Evolutionary conservation across 495 filamentous ascomycete genomes (phyloP).

Genomic region (Penicillium odoratum): DNA sequence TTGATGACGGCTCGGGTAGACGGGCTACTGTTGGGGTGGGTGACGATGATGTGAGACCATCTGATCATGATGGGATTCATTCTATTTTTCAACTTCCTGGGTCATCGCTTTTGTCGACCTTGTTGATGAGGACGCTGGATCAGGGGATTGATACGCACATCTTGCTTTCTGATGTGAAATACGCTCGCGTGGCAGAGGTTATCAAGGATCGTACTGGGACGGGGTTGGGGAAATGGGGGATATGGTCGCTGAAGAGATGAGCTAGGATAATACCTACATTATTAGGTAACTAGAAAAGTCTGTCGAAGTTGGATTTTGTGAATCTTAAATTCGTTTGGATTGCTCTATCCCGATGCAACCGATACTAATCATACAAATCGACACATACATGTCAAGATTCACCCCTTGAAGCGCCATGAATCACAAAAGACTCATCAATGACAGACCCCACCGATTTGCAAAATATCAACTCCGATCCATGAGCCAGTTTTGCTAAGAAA

Average conservation of each 20-base stretch:
- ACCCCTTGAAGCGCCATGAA: slow-evolving; percentile 23
- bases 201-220: slow-evolving; percentile 43
- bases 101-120: slow-evolving; percentile 26
- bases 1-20: neutral
- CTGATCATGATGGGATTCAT: slow-evolving; percentile 28
- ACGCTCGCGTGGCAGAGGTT: slow-evolving; percentile 35
- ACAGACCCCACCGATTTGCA: slow-evolving; percentile 11
- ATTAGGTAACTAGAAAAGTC: no score
- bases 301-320: neutral
- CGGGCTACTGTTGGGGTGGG: neutral
- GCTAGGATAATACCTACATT: neutral
- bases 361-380: slow-evolving; percentile 20
- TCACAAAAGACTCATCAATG: slow-evolving; percentile 13
- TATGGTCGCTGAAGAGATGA: slow-evolving; percentile 25
- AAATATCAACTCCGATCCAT: slow-evolving; percentile 34
- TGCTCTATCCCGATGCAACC: slow-evolving; percentile 13
- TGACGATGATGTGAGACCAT: slow-evolving; percentile 9
- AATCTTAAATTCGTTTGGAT: neutral
- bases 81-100: slow-evolving; percentile 34
- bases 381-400: slow-evolving; percentile 10
- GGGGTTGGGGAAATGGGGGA: slow-evolving; percentile 42
- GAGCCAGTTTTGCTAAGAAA: slow-evolving; percentile 16
- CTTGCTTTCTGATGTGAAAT: slow-evolving; percentile 33
- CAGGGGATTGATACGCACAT: slow-evolving; percentile 45
- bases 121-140: slow-evolving; percentile 43